phyloP scores from a whole-genome alignment of 495 filamentous ascomycete genomes.

The Neurospora sublineolata region DNA sequence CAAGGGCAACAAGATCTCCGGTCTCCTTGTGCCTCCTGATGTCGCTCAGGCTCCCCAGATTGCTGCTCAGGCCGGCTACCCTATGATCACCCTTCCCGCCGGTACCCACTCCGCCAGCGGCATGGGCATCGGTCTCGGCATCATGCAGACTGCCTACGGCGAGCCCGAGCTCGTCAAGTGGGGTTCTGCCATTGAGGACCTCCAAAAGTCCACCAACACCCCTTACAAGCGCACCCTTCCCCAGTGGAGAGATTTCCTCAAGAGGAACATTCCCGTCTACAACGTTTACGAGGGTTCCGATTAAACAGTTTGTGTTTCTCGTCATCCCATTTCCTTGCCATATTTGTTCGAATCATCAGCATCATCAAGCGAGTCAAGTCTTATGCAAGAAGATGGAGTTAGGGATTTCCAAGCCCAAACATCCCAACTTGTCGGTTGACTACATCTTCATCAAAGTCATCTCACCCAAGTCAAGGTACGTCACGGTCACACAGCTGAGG shows the following conservation, averaged over 20 bases:
- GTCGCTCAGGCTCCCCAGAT: constrained; percentile 49
- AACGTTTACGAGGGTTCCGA: constrained; percentile 13
- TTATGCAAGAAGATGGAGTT: neutral
- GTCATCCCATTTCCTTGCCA: neutral
- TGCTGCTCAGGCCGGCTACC: constrained; percentile 52
- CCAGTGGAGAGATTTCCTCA: constrained; percentile 10
- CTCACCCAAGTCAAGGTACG: neutral
- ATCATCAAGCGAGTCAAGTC: neutral
- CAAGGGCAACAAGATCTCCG: constrained; percentile 40
- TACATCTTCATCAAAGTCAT: neutral
- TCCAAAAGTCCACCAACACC: constrained; percentile 6
- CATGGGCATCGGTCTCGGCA: constrained; percentile 59
- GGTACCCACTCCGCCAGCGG: constrained; percentile 41
- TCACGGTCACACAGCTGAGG: neutral
- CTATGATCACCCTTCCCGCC: constrained; percentile 56
- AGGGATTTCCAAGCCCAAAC: neutral
- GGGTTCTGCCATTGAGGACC: constrained; percentile 59
- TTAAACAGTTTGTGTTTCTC: neutral
- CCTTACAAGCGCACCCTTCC: constrained; percentile 11
- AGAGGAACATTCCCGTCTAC: constrained; percentile 12
- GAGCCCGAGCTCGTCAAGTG: constrained; percentile 52
- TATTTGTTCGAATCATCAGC: neutral
- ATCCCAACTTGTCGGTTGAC: neutral
- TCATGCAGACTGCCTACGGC: constrained; percentile 54
- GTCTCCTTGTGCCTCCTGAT: constrained; percentile 55